Evolutionary conservation across 2,329 filamentous ascomycete genomes (phyloP), one percentile per base, ranked within the genome.

Genomic region (Camillea tinctor): DNA sequence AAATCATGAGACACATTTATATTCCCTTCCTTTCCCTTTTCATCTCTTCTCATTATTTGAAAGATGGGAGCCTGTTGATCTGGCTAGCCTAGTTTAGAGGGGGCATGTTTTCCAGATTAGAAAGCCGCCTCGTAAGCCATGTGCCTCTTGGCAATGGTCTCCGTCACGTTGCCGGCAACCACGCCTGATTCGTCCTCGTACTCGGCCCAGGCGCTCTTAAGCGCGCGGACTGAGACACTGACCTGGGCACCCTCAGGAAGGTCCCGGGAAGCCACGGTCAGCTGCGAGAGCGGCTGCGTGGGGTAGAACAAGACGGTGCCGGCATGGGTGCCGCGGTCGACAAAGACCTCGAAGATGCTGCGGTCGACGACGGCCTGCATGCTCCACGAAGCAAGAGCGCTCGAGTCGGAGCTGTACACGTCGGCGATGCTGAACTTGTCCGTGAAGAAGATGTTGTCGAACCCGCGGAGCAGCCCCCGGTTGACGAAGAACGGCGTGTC

Each of bases 381-480:
- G 6, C 62, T 52, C 67, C 68, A 68, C 2, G 62, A 61, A 2
- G 63, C 62, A 21, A 62, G 17, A 15, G 21, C n/a, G 24, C 20
- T 30, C 1, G 57, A 52, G 1, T 56, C 55, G 36, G 22, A 58
- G 1, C 63, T 58, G 44, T 69, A 69, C 58, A 72, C 60, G 52
- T 72, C 68, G 13, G 70, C 60, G 1, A 58, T 60, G 50, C 70
- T 60, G 68, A 86, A 83, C 64, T 82, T 81, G 62, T 85, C 80
- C 0, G 80, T 84, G 69, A 85, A 85, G 72, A 81, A 83, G 1
- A 78, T 75, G 62, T 84, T 82, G 17, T 80, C 77, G 66, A 82
- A 85, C 1, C 80, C 82, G 19, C 73, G 68, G 6, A 81, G 75
- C 17, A 77, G 70, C 11, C 79, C 78, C 1, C 84, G 79, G 60